Percentiles rank a stretch among this genome's conserved stretches.
Evolutionary conservation across 148 eudicot genomes (phyloP).

Genomic region (Diospyros lotus): DNA sequence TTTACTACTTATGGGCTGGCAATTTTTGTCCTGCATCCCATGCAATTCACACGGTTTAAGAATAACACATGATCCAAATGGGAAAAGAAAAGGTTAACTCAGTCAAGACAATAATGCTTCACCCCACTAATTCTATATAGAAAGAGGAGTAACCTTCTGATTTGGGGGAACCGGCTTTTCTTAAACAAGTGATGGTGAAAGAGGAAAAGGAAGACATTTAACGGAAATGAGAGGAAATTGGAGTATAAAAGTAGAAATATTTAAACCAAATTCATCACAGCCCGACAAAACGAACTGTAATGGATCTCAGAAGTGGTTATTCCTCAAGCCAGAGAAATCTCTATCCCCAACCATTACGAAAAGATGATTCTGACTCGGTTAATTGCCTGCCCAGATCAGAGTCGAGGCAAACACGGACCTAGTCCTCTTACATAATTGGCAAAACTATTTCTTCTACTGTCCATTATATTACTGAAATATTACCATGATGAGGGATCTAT

Average conservation of each 20-base stretch:
- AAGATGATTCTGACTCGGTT: conserved; percentile 4
- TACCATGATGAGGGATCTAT: not conserved
- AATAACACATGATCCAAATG: not conserved
- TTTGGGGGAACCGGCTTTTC: not conserved
- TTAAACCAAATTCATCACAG: not conserved
- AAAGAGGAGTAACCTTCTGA: not conserved
- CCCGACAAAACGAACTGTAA: not conserved
- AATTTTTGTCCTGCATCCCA: conserved; percentile 23
- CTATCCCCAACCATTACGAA: not conserved
- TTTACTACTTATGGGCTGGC: conserved; percentile 19
- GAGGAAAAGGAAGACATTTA: not conserved
- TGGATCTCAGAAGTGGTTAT: not conserved
- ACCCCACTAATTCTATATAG: not conserved
- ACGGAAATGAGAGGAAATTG: not conserved
- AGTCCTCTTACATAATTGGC: not conserved
- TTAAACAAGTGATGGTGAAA: not conserved
- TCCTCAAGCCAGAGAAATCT: not conserved
- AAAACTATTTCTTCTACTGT: conserved; percentile 5
- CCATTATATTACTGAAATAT: no score
- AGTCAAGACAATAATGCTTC: not conserved
- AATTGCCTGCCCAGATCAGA: not conserved
- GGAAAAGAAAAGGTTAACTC: no score
- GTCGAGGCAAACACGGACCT: not conserved
- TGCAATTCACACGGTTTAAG: not conserved
- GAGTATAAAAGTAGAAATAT: not conserved